phyloP scores from a whole-genome alignment of 192 early-diverging fungal genomes.

The Coemansia sp. region DNA sequence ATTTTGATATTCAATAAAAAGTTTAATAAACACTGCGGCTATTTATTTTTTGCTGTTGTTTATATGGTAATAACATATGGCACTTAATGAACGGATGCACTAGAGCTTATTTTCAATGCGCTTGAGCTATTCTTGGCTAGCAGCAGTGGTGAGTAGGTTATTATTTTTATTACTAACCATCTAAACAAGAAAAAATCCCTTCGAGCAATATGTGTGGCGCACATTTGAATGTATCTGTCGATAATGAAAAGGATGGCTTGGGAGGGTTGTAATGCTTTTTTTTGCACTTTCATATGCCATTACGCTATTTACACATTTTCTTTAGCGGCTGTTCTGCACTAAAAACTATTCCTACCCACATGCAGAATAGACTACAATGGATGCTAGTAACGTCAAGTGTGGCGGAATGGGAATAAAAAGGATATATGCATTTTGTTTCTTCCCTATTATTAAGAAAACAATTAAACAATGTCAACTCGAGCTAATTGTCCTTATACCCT shows the following conservation, averaged over 20 bases:
- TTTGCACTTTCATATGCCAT: background rate
- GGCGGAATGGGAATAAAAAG: background rate
- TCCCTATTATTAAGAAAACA: background rate
- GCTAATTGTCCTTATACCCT: background rate
- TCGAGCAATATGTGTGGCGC: background rate
- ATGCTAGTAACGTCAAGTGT: background rate
- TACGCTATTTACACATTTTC: too few species aligned
- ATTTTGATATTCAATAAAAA: too few species aligned
- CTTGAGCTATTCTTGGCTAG: too few species aligned
- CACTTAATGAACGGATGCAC: too few species aligned
- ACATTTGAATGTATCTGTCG: background rate
- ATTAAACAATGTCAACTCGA: background rate
- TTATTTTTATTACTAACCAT: too few species aligned
- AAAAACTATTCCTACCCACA: background rate
- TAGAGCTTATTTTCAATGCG: too few species aligned
- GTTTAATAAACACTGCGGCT: too few species aligned
- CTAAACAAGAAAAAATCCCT: background rate
- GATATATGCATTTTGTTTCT: background rate
- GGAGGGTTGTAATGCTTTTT: background rate
- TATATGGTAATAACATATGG: too few species aligned
- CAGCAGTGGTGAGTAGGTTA: too few species aligned
- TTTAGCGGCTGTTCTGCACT: too few species aligned
- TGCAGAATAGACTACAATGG: background rate
- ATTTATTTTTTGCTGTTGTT: too few species aligned
- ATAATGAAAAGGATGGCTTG: background rate